Conservation (phyloP, 257 asterid species). For the Fraxinus americana region DNA sequence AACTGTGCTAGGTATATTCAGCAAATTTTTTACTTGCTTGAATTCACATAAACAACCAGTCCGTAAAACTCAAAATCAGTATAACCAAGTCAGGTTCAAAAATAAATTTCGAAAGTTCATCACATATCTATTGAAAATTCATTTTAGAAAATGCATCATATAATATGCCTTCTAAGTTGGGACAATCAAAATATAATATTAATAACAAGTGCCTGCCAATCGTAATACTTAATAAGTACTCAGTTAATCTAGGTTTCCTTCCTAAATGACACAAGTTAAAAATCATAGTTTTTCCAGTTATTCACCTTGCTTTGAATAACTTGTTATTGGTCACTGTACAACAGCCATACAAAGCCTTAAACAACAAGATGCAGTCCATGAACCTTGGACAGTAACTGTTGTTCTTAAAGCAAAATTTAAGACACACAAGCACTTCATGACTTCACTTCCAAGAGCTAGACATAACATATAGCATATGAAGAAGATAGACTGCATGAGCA, state of each 20-base stretch:
- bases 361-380: conserved; percentile 11
- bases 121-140: not conserved
- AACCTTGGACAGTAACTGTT: conserved; percentile 3
- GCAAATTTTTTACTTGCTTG: not conserved
- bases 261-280: conserved; percentile 15
- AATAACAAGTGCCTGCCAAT: conserved; percentile 1
- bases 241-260: not conserved
- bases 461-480: conserved; percentile 3
- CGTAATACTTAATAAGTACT: conserved; percentile 2
- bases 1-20: not conserved
- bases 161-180: not conserved
- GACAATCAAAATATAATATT: not conserved
- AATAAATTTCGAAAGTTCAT: not conserved
- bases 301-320: not conserved
- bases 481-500: conserved; percentile 11
- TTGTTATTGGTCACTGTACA: not conserved
- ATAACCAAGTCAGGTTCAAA: conserved; percentile 3
- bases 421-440: conserved; percentile 21
- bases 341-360: conserved; percentile 4
- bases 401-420: conserved; percentile 4
- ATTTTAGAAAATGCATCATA: not conserved
- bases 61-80: not conserved
- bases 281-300: not conserved
- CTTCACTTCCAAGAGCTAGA: conserved; percentile 10
- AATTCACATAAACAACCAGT: not conserved